Base-by-base conservation (phyloP, 352 stramenopile genomes). In the Bremia lactucae region DNA sequence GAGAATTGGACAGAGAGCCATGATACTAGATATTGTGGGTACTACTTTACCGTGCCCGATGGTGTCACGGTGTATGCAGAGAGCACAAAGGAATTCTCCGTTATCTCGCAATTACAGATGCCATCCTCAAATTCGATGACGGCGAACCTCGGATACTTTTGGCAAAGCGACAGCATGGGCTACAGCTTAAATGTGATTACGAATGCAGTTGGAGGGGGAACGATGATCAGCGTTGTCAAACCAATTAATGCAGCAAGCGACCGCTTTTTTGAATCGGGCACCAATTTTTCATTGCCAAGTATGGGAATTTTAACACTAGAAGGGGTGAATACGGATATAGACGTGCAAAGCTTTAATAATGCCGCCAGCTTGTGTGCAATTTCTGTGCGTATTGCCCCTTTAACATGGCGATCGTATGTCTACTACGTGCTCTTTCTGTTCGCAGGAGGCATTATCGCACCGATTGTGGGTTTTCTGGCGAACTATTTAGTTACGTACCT, bases 401-500 rank as follows among this genome's bases (percentile, higher is more conserved):
- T 88, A 19, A 59, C 72, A 15, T 86, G 70, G 59, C 38, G 54
- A 6, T 83, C 63, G 3, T 63, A 86, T 33, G 45, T 68, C 2
- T 72, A 81, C 41, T 86, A 88, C 46, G 43, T 88, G 14, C 24
- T 81, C 28, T 65, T 88, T 31, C 58, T 92, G 18, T 70, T 92
- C 29, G 56, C 74, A 6, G 80, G 77, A 25, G 79, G 72, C 36
- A 76, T 92, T 28, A 59, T 92, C 20, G 68, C 74, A 5, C 71
- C 80, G 1, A 55, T 71, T 6, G 62, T 65, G 14, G 72, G 80
- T 64, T 66, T 92, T 3, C 44, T 64, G 10, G 57, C 66, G 28
- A 90, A 92, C 37, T 92, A 90, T 49, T 49, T 92, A 36, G 69
- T 88, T 25, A 86, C 71, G 29, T 88, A 74, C 45, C 42, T 87